These are phyloP conservation scores for Paxillus rubicundulus DNA, from an alignment of 768 basidiomycete species.

Conservation along the genomic window DNA sequence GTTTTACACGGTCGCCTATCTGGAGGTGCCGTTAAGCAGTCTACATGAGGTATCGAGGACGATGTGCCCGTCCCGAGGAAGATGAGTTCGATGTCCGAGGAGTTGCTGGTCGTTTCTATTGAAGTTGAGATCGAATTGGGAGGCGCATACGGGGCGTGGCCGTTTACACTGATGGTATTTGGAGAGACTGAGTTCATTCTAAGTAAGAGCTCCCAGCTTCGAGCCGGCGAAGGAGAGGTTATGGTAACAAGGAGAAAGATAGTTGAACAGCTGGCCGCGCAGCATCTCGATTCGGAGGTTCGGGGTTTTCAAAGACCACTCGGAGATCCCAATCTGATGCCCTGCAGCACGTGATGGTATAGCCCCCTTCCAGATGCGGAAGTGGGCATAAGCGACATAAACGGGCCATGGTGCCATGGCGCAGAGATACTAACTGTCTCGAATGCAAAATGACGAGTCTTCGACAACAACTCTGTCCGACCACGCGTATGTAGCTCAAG, in stretches of 20 bases:
- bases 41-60: slow-evolving; percentile 62
- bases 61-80: slow-evolving; percentile 86
- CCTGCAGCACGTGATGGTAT: no score
- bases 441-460: no score
- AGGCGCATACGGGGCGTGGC: not conserved
- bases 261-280: no score
- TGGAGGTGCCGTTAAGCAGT: slow-evolving; percentile 73
- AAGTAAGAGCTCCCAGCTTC: not conserved
- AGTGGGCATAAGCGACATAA: no score
- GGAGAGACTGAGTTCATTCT: slow-evolving; percentile 1
- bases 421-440: no score
- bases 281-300: no score
- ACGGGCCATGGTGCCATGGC: no score
- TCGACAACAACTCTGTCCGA: no score
- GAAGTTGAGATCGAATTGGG: not conserved
- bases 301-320: no score
- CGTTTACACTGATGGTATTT: not conserved
- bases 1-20: slow-evolving; percentile 53
- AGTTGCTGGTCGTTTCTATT: not conserved
- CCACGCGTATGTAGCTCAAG: no score
- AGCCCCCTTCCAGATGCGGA: no score
- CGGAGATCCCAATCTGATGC: no score
- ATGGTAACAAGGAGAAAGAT: not conserved
- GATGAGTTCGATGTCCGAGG: slow-evolving; percentile 53
- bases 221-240: not conserved